Conservation (phyloP, 768 basidiomycete species). For the Mycena galopus region DNA sequence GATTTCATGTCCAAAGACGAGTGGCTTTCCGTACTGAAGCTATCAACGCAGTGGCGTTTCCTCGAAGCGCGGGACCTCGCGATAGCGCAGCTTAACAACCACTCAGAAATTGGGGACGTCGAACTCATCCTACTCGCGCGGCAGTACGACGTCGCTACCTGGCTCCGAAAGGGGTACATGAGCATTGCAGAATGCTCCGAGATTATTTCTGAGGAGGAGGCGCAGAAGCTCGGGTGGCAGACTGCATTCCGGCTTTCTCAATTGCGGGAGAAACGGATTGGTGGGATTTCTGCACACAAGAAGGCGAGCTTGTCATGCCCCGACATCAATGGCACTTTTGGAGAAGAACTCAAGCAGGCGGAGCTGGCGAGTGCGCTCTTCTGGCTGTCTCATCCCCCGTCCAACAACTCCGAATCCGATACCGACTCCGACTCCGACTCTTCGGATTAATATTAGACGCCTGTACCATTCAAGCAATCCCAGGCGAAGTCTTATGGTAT, state of each 20-base stretch:
- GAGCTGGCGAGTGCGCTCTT: constrained; percentile 8
- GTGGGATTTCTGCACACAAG: no score
- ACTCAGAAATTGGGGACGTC: constrained; percentile 35
- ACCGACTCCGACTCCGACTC: no score
- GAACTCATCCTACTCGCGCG: constrained; percentile 48
- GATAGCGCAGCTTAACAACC: constrained; percentile 37
- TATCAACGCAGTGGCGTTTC: constrained; percentile 48
- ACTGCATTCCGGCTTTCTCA: constrained; percentile 21
- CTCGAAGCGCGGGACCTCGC: constrained; percentile 42
- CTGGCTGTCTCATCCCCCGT: not conserved
- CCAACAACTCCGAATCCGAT: no score
- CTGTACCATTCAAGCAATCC: no score
- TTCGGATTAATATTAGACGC: no score
- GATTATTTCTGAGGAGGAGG: constrained; percentile 35
- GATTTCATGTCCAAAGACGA: constrained; percentile 30
- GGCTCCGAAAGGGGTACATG: constrained; percentile 49
- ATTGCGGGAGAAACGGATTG: constrained; percentile 10
- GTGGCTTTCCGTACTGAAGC: constrained; percentile 48
- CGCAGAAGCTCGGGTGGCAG: constrained; percentile 25
- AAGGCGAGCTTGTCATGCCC: no score
- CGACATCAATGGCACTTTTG: constrained; percentile 1
- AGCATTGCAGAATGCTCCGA: constrained; percentile 41
- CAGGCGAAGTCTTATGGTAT: no score
- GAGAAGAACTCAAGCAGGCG: constrained; percentile 24
- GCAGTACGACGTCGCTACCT: constrained; percentile 47